Base-by-base conservation (phyloP, 306 rosid genomes). In the Cucurbita argyrosperma region DNA sequence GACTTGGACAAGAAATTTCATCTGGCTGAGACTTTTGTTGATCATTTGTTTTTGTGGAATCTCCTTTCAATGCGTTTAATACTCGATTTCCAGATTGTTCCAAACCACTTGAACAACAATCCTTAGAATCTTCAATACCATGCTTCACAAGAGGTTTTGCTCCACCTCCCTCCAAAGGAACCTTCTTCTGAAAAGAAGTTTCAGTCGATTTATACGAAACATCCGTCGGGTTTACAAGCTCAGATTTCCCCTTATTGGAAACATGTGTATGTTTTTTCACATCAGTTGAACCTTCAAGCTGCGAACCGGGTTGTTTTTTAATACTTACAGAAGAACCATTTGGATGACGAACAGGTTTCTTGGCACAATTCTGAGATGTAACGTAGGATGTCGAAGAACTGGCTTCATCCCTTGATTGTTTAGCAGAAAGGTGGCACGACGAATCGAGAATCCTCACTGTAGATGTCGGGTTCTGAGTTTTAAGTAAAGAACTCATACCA, bases 1-100 rank as follows among this genome's bases (percentile, higher is more conserved):
- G 97, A 82, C 99, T 95, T 62, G 90, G 73, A 77, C 88, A 84
- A 58, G 73, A 82, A 37, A 81, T 61, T 68, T 76, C 83, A 69
- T 77, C 85, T 4, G 91, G 52, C 50, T 72, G 90, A 77, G 82
- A 76, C 57, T 73, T 66, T 23, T 50, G 61, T 79, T 76, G 70
- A 75, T 77, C 76, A 60, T 74, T 88, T 26, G 79, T 71, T 72
- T 65, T 82, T 39, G 79, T 83, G 54, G 78, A 56, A 45, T 64
- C 83, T 76, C 70, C 85, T 80, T 83, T 82, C 15, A 80, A 72
- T 30, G 89, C 78, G 58, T 74, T 82, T 38, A 71, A 55, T 76
- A 66, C 74, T 68, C 18, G 59, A 77, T 76, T 77, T 54, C 76
- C 84, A 67, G 89, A 82, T 80, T 87, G 90, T 16, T 60, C 26